A percentile compares a stretch with the other conserved stretches of the same genome.
Conservation (phyloP, 306 rosid species). For the Cucurbita pepo region DNA sequence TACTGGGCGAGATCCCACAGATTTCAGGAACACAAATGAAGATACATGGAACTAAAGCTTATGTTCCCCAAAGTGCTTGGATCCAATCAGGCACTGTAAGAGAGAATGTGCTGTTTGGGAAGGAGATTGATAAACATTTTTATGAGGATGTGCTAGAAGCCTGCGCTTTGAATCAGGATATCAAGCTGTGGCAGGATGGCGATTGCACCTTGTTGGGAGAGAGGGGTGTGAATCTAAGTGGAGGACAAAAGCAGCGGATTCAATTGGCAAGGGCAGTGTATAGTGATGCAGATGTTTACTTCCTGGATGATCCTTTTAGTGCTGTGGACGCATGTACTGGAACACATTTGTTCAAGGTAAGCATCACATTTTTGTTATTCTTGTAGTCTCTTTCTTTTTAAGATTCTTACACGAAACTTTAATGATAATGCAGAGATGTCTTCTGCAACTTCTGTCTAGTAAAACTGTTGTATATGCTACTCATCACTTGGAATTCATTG, state of each 20-base stretch:
- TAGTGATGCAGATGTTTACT: constrained; percentile 69
- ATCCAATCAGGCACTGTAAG: constrained; percentile 79
- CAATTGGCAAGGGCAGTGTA: constrained; percentile 87
- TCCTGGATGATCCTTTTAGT: constrained; percentile 90
- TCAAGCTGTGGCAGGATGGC: constrained; percentile 53
- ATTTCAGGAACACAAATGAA: constrained; percentile 43
- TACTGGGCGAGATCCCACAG: constrained; percentile 69
- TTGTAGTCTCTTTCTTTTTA: not conserved
- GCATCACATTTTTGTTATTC: not conserved
- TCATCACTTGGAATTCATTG: constrained; percentile 78
- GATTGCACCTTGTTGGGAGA: constrained; percentile 66
- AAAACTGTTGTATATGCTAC: constrained; percentile 87
- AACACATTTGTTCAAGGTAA: constrained; percentile 65
- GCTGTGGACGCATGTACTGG: constrained; percentile 93
- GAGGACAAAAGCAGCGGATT: constrained; percentile 86
- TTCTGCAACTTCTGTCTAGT: constrained; percentile 45
- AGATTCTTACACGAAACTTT: constrained; percentile 1
- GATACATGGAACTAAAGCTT: constrained; percentile 50
- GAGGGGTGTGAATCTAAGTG: constrained; percentile 87
- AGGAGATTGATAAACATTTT: constrained; percentile 30
- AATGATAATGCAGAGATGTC: constrained; percentile 63
- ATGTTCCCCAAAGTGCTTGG: constrained; percentile 93
- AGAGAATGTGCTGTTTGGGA: constrained; percentile 75
- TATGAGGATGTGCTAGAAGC: constrained; percentile 56
- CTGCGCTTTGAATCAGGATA: constrained; percentile 71